Evolutionary conservation across 306 rosid species (phyloP).

Genomic region (Cyamopsis tetragonoloba): DNA sequence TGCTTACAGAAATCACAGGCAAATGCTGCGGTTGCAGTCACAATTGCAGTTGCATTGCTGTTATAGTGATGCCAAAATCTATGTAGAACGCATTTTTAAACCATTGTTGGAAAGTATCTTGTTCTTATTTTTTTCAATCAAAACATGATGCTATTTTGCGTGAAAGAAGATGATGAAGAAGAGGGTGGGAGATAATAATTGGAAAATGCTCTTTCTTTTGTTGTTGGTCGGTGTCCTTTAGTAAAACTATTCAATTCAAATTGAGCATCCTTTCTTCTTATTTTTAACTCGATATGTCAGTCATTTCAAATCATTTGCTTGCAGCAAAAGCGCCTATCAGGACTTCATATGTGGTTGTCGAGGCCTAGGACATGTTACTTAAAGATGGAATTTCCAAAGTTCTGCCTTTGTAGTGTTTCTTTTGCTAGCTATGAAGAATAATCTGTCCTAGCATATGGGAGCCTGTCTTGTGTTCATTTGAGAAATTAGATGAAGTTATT

Average conservation of each 20-base stretch:
- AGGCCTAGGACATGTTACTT: no score
- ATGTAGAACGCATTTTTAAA: no score
- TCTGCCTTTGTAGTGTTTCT: no score
- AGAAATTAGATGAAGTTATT: no score
- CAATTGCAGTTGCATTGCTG: conserved; percentile 6
- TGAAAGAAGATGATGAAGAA: background rate
- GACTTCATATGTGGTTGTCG: background rate
- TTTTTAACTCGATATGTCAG: background rate
- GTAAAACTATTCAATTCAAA: background rate
- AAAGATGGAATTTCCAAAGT: no score
- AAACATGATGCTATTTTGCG: background rate
- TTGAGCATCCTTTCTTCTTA: conserved; percentile 16
- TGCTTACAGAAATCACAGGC: no score
- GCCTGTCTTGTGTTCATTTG: no score
- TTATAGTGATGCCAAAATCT: no score
- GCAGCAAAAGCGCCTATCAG: background rate
- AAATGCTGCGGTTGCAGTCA: no score
- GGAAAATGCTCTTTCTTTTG: conserved; percentile 22
- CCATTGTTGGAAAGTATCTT: conserved; percentile 13
- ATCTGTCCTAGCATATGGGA: no score
- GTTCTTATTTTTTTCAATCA: background rate
- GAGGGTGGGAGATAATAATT: background rate
- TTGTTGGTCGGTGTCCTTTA: background rate
- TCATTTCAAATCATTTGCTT: conserved; percentile 3
- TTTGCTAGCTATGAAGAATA: no score